These are phyloP conservation scores for Scutellaria barbata DNA, from an alignment of 257 asterid genomes.

Conservation along the genomic window DNA sequence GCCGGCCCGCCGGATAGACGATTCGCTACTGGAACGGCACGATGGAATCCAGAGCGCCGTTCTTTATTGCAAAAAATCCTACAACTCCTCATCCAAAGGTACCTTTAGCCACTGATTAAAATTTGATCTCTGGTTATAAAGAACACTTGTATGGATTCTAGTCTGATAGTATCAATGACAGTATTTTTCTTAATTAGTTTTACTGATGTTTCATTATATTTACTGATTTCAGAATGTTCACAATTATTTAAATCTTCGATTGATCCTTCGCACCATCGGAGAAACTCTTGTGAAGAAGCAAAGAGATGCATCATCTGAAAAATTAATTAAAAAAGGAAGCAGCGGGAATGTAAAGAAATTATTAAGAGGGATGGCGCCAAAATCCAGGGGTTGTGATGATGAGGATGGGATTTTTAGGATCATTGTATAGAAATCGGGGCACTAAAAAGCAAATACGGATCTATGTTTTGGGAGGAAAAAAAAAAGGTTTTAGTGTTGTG, in stretches of 20 bases:
- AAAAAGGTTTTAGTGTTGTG: neutral
- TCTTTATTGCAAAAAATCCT: slow-evolving; percentile 81
- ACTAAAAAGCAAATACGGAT: too few species aligned
- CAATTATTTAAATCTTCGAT: slow-evolving; percentile 39
- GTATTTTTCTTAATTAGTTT: neutral
- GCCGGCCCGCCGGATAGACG: slow-evolving; percentile 58
- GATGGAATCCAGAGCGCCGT: slow-evolving; percentile 85
- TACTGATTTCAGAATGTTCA: slow-evolving; percentile 39
- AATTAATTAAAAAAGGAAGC: neutral
- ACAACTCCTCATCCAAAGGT: slow-evolving; percentile 61
- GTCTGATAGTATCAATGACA: neutral
- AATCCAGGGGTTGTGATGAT: slow-evolving; percentile 28
- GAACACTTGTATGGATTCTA: neutral
- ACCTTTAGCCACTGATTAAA: neutral
- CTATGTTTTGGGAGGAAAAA: neutral
- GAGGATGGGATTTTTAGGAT: slow-evolving; percentile 23
- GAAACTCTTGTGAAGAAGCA: slow-evolving; percentile 42
- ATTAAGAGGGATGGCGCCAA: neutral
- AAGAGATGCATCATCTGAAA: slow-evolving; percentile 55
- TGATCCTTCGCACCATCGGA: slow-evolving; percentile 33
- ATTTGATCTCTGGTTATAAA: neutral
- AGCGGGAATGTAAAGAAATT: neutral
- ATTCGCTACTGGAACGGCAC: slow-evolving; percentile 59
- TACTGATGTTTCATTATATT: neutral
- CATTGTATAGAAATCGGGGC: neutral